phyloP scores from a whole-genome alignment of 768 basidiomycete genomes.

The Pisolithus marmoratus region DNA sequence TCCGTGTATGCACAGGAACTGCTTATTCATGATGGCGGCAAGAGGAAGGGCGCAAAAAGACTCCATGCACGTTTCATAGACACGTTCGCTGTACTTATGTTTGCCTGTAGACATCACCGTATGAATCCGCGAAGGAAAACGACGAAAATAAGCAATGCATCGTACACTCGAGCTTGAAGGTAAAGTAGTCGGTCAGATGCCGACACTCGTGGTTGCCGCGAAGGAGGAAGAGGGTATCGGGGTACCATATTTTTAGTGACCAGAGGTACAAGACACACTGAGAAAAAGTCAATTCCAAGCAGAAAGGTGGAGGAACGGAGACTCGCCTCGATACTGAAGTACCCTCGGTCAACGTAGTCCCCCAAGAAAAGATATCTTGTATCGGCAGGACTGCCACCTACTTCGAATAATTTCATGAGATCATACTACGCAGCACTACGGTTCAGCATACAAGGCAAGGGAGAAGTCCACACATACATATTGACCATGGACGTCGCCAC shows the following conservation, averaged over 20 bases:
- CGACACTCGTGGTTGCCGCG: constrained; percentile 99
- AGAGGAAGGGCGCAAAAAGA: constrained; percentile 94
- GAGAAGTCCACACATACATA: constrained; percentile 57
- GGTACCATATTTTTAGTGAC: constrained; percentile 99
- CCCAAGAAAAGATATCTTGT: constrained; percentile 90
- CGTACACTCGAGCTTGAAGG: constrained; percentile 97
- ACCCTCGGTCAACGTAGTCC: constrained; percentile 91
- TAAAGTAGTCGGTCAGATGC: constrained; percentile 97
- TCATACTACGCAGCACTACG: constrained; percentile 55
- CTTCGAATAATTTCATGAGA: constrained; percentile 93
- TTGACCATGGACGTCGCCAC: constrained; percentile 99
- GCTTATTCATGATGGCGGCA: constrained; percentile 98
- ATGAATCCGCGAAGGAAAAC: constrained; percentile 4
- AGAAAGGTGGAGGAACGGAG: background rate
- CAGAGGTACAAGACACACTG: constrained; percentile 97
- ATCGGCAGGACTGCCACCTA: constrained; percentile 90
- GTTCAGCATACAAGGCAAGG: constrained; percentile 7
- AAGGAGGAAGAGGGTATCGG: constrained; percentile 90
- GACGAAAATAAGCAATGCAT: constrained; percentile 6
- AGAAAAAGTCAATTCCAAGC: constrained; percentile 2
- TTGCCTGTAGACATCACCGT: constrained; percentile 54
- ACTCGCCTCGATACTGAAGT: constrained; percentile 88
- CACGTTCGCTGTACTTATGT: constrained; percentile 95
- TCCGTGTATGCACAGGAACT: constrained; percentile 97
- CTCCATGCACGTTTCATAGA: constrained; percentile 98